Percentiles rank a stretch among this genome's conserved stretches.
These are phyloP conservation scores for Rhodotorula sphaerocarpa DNA, from an alignment of 768 basidiomycete species.

Conservation along the genomic window DNA sequence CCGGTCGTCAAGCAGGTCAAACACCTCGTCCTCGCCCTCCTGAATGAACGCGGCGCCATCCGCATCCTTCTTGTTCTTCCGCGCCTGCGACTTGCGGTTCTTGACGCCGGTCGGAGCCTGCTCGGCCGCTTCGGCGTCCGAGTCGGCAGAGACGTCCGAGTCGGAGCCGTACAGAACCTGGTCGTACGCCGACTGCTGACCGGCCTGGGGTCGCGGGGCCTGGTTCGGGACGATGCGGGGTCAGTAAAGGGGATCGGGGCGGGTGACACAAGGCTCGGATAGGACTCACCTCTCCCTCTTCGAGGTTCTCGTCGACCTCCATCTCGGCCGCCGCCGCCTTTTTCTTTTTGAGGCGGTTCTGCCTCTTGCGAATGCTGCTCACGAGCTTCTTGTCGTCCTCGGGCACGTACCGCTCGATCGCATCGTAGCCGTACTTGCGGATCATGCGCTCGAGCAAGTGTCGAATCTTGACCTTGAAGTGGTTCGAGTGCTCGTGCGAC, in stretches of 20 bases:
- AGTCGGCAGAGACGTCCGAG: constrained; percentile 65
- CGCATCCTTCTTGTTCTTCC: constrained; percentile 44
- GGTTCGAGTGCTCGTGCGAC: constrained; percentile 98
- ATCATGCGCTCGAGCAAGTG: constrained; percentile 96
- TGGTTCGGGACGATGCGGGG: neutral
- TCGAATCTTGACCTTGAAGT: constrained; percentile 92
- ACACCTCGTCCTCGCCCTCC: constrained; percentile 82
- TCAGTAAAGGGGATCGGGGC: no score
- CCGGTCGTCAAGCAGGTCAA: constrained; percentile 77
- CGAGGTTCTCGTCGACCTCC: constrained; percentile 50
- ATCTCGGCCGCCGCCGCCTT: constrained; percentile 56
- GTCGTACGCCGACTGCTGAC: constrained; percentile 82
- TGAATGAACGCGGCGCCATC: constrained; percentile 59
- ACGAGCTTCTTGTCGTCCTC: constrained; percentile 82
- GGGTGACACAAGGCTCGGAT: no score
- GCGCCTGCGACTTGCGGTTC: constrained; percentile 52
- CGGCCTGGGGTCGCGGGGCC: constrained; percentile 51
- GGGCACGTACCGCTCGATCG: constrained; percentile 59
- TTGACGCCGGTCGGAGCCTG: constrained; percentile 40
- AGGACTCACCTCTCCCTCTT: constrained; percentile 43
- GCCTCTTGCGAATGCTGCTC: constrained; percentile 87
- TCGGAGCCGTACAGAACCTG: constrained; percentile 96
- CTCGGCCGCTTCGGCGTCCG: constrained; percentile 24
- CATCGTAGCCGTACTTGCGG: constrained; percentile 78
- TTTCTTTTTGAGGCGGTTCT: constrained; percentile 85